phyloP scores from a whole-genome alignment of 768 basidiomycete species.

The Butyriboletus loyo region DNA sequence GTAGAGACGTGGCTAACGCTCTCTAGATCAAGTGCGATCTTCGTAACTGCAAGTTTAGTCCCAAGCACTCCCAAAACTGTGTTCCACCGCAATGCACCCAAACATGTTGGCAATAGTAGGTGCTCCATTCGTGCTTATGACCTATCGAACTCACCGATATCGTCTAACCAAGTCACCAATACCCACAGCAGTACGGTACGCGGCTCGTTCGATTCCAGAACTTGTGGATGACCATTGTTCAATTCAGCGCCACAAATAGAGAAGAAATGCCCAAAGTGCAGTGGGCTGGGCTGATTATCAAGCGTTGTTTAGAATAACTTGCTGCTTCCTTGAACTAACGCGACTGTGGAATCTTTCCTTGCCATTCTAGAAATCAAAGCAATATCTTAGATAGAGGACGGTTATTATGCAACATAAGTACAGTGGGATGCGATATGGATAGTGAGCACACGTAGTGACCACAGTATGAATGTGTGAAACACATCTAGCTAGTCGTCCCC shows the following conservation, averaged over 20 bases:
- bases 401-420: conserved; percentile 9
- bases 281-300: conserved; percentile 18
- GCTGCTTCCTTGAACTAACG: not conserved
- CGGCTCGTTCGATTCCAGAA: conserved; percentile 7
- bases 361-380: conserved; percentile 7
- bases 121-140: conserved; percentile 1
- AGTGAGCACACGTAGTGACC: not conserved
- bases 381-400: conserved; percentile 1
- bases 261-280: conserved; percentile 48
- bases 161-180: conserved; percentile 45
- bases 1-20: conserved; percentile 10
- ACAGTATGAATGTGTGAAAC: conserved; percentile 11
- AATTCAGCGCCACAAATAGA: conserved; percentile 57
- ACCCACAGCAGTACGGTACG: conserved; percentile 63
- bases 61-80: conserved; percentile 50
- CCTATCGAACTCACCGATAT: conserved; percentile 9
- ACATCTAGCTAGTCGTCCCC: conserved; percentile 58
- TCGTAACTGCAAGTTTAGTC: conserved; percentile 61
- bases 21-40: conserved; percentile 61
- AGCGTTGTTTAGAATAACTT: conserved; percentile 2
- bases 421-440: conserved; percentile 1
- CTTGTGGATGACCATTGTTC: conserved; percentile 1
- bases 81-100: conserved; percentile 48
- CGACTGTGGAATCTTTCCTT: conserved; percentile 2
- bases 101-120: conserved; percentile 73